Evolutionary conservation across 2,329 filamentous ascomycete species (phyloP).

Genomic region (Colletotrichum chrysophilum): DNA sequence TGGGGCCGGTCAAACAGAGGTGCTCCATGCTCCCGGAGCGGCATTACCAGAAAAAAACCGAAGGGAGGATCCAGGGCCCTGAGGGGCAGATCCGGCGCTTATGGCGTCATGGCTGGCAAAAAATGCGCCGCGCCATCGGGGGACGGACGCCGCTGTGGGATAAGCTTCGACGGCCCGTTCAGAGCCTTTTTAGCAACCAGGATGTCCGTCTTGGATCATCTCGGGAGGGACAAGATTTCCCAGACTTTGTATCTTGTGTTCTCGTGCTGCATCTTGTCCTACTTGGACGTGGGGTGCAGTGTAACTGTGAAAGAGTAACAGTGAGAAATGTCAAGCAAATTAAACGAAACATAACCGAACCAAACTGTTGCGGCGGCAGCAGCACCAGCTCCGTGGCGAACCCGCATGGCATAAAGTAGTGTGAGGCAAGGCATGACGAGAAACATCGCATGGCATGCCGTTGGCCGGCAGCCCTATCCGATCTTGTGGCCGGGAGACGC

Average conservation of each 20-base stretch:
- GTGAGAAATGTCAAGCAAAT: neutral
- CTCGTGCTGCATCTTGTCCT: neutral
- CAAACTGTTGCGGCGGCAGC: neutral
- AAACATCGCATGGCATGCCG: neutral
- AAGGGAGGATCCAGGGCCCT: neutral
- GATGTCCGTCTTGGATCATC: neutral
- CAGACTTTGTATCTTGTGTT: neutral
- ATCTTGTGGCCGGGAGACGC: neutral
- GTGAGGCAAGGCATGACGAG: neutral
- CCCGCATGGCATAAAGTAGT: neutral
- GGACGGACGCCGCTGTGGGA: neutral
- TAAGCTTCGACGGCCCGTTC: constrained; percentile 6
- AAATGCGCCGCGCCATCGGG: neutral
- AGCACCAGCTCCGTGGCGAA: neutral
- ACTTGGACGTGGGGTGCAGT: neutral
- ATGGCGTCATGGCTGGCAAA: constrained; percentile 14
- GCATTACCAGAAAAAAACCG: neutral
- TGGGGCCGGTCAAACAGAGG: neutral
- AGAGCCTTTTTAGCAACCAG: neutral
- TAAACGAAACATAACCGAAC: neutral
- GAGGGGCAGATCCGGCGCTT: constrained; percentile 8
- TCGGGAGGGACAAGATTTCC: neutral
- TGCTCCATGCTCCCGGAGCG: neutral
- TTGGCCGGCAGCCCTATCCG: neutral
- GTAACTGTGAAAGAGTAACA: neutral